Evolutionary conservation across 148 eudicot genomes (phyloP).

Genomic region (Gaultheria prostrata): DNA sequence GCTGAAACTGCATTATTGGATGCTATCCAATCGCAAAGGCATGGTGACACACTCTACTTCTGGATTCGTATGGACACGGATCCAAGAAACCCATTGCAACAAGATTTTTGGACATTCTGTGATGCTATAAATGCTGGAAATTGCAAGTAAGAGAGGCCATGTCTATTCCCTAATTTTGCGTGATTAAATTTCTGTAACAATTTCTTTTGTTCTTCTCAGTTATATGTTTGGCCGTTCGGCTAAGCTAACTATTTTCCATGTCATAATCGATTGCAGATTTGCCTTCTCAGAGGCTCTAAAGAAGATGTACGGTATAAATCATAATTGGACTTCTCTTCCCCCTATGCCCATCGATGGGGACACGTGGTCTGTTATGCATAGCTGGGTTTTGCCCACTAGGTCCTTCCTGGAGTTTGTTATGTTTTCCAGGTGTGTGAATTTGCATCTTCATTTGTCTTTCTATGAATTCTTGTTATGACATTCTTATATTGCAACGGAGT

Average conservation of each 20-base stretch:
- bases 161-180: not conserved
- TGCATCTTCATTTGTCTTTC: not conserved
- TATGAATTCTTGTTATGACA: not conserved
- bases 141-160: constrained; percentile 57
- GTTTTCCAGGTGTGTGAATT: constrained; percentile 64
- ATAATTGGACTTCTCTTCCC: constrained; percentile 50
- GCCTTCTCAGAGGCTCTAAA: constrained; percentile 75
- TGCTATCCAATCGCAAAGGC: constrained; percentile 55
- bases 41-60: constrained; percentile 81
- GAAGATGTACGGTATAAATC: constrained; percentile 69
- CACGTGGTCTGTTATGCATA: constrained; percentile 91
- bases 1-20: constrained; percentile 71
- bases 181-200: not conserved
- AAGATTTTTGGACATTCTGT: constrained; percentile 96
- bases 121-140: constrained; percentile 93
- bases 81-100: constrained; percentile 61
- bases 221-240: constrained; percentile 5
- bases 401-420: constrained; percentile 90
- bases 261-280: constrained; percentile 39
- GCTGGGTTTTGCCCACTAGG: constrained; percentile 87
- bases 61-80: constrained; percentile 85
- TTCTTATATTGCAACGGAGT: not conserved
- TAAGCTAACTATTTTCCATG: not conserved
- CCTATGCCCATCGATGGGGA: constrained; percentile 76
- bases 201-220: not conserved